A percentile compares a stretch with the other conserved stretches of the same genome.
phyloP scores from a whole-genome alignment of 306 rosid species.

The Acacia acuminata region DNA sequence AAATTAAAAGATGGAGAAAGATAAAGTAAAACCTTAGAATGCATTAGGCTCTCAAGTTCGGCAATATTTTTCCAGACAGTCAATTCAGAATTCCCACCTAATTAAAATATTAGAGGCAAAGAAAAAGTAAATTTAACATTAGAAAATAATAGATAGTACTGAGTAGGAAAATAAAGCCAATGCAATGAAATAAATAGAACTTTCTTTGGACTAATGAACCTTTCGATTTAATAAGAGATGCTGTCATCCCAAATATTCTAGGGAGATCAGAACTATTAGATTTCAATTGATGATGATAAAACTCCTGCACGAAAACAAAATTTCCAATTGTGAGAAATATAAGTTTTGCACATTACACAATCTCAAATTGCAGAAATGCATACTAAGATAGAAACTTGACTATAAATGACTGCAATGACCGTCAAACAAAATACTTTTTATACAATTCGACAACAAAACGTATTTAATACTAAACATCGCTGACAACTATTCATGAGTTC shows the following conservation, averaged over 20 bases:
- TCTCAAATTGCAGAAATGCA: constrained; percentile 8
- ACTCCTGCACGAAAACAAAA: constrained; percentile 62
- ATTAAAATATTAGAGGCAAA: constrained; percentile 13
- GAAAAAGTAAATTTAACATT: constrained; percentile 21
- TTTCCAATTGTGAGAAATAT: constrained; percentile 18
- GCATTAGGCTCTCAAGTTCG: constrained; percentile 65
- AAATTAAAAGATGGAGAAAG: background rate
- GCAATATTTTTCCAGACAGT: constrained; percentile 48
- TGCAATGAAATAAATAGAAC: constrained; percentile 8
- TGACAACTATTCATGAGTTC: background rate
- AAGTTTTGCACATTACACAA: constrained; percentile 3
- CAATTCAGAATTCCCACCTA: constrained; percentile 55
- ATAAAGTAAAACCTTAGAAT: constrained; percentile 68
- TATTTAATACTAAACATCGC: constrained; percentile 5
- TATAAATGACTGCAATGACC: background rate
- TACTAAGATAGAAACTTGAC: constrained; percentile 1
- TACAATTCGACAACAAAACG: constrained; percentile 3
- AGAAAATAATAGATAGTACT: background rate
- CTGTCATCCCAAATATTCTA: constrained; percentile 90
- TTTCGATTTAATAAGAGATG: constrained; percentile 85
- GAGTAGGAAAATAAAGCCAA: background rate
- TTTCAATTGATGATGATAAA: constrained; percentile 57
- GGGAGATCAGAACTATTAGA: constrained; percentile 57
- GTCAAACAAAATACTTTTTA: constrained; percentile 5
- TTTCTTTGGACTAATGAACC: constrained; percentile 42